Evolutionary conservation across 345 rosid species (phyloP).

Genomic region (Boechera divaricarpa): DNA sequence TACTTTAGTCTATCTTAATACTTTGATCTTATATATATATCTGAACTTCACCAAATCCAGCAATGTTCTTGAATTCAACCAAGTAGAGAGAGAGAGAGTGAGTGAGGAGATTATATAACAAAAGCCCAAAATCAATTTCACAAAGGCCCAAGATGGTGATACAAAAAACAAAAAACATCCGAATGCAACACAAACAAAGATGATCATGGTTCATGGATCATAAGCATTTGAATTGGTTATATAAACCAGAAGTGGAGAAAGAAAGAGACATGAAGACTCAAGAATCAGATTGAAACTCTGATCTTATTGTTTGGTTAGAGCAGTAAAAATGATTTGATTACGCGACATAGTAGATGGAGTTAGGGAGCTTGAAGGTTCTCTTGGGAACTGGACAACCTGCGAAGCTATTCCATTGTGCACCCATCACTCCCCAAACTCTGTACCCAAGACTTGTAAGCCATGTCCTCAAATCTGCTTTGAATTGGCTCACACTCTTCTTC

Average conservation of each 20-base stretch:
- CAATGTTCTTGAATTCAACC: slow-evolving; percentile 12
- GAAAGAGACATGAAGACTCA: slow-evolving; percentile 24
- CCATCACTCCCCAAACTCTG: slow-evolving; percentile 78
- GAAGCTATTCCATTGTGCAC: slow-evolving; percentile 83
- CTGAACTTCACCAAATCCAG: slow-evolving; percentile 18
- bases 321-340: slow-evolving; percentile 26
- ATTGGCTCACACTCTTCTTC: slow-evolving; percentile 58
- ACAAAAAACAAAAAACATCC: not conserved
- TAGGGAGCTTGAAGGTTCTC: slow-evolving; percentile 90
- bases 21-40: slow-evolving; percentile 13
- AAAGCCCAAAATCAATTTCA: slow-evolving; percentile 37
- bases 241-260: slow-evolving; percentile 15
- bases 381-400: slow-evolving; percentile 68
- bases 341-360: slow-evolving; percentile 72
- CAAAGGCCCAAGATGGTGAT: slow-evolving; percentile 38
- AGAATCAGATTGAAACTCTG: slow-evolving; percentile 34
- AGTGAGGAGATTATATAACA: not conserved
- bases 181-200: slow-evolving; percentile 21
- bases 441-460: slow-evolving; percentile 62
- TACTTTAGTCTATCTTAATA: slow-evolving; percentile 24
- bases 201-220: slow-evolving; percentile 33
- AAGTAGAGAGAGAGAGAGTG: slow-evolving; percentile 2
- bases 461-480: slow-evolving; percentile 63
- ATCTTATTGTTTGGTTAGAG: slow-evolving; percentile 23
- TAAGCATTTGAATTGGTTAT: slow-evolving; percentile 24